Conservation (phyloP, 176 grass and related monocot species). For the Hordeum vulgare region MorexV3_pseudomolecules_assembly NC_058522.1:365584889-365585388, state of each 20-base stretch:
- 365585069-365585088: constrained; percentile 33
- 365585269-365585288: neutral
- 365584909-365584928: constrained; percentile 30
- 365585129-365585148: constrained; percentile 34
- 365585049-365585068: constrained; percentile 38
- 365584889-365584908: constrained; percentile 33
- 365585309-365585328: constrained; percentile 44
- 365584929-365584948: constrained; percentile 24
- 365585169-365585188: constrained; percentile 47
- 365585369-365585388: neutral
- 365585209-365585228: constrained; percentile 41
- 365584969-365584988: constrained; percentile 51
- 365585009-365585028: neutral
- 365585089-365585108: constrained; percentile 5
- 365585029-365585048: neutral
- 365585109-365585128: constrained; percentile 25
- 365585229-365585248: constrained; percentile 18
- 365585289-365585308: constrained; percentile 33
- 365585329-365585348: constrained; percentile 50
- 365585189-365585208: constrained; percentile 29
- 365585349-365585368: neutral
- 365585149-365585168: constrained; percentile 54
- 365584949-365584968: constrained; percentile 19
- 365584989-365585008: constrained; percentile 41
- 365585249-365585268: constrained; percentile 2